Evolutionary conservation across 1,284 basidiomycete genomes (phyloP), one percentile per base, ranked within the genome.

Genomic region (Somion occarium): DNA sequence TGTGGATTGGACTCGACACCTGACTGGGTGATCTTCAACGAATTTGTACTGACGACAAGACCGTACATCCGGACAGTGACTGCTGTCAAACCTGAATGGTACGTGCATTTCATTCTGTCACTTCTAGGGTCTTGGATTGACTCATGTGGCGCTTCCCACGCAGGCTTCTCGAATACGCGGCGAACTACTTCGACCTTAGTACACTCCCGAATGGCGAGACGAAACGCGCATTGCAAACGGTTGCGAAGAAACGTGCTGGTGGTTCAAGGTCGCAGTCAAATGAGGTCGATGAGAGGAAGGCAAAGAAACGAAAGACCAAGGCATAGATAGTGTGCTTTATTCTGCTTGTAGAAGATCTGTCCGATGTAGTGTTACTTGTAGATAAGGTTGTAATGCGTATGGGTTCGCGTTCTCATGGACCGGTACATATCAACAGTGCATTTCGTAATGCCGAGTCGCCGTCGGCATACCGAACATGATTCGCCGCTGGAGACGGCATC

Each of bases 11-110:
- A 97, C 59, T 84, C 83, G n/a, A 87, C 87, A 53, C 94, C 96
- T 0, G 95, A 98, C 63, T 99, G 94, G 92, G 93, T 98, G 13
- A 70, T 98, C 38, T 99, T 97, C 78, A 97, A 99, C 67, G 97
- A 97, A 69, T 99, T 99, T 65, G 93, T 98, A 24, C 73, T 98
- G 56, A 99, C 96, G 11, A 93, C 93, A 5, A 73, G 81, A 53
- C 82, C 85, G 53, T 98, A 90, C 62, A 95, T 99, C 61, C 85
- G 96, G 38, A 97, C 91, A 0, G 91, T 96, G 19, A 89, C 93
- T 1, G 93, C 95, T 56, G 81, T 98, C 50, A 78, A 82, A 62
- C 82, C 89, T 1, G 94, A 98, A 63, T 98, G 97, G 93, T 91
- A 64, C 30, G 80, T 66, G 30, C 7, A 34, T 7, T 7, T 34